Conservation (phyloP, 2,329 filamentous ascomycete species). For the Scedosporium dehoogii region DNA sequence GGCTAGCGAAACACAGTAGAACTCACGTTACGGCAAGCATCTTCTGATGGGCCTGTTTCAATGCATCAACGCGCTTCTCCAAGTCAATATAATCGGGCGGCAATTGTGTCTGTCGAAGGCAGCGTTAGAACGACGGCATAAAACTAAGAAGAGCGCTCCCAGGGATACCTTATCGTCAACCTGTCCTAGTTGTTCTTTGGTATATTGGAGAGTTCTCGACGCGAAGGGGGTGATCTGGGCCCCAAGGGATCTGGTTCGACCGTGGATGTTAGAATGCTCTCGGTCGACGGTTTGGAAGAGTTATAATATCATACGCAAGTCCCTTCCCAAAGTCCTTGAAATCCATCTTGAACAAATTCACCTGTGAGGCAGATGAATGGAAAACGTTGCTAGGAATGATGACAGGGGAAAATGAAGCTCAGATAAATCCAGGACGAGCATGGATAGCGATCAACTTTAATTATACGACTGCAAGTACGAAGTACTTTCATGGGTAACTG, state of each 20-base stretch:
- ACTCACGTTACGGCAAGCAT: conserved; percentile 86
- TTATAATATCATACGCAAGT: conserved; percentile 34
- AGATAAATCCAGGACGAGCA: too few relatives aligned
- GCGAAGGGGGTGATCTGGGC: conserved; percentile 86
- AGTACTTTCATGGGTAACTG: too few relatives aligned
- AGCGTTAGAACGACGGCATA: neutral
- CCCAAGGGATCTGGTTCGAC: conserved; percentile 44
- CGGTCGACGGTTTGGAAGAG: neutral
- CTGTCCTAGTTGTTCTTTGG: conserved; percentile 94
- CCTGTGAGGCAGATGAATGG: neutral
- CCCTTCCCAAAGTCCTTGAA: conserved; percentile 50
- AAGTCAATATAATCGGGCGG: conserved; percentile 96
- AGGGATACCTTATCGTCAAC: conserved; percentile 74
- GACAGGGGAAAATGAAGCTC: too few relatives aligned
- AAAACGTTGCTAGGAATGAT: too few relatives aligned
- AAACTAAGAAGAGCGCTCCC: neutral
- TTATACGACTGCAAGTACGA: too few relatives aligned
- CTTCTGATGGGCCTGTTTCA: conserved; percentile 95
- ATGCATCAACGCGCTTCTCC: conserved; percentile 94
- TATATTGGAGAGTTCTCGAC: conserved; percentile 89
- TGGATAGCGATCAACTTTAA: too few relatives aligned
- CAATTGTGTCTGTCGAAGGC: conserved; percentile 65
- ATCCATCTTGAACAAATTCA: conserved; percentile 32
- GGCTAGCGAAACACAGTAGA: too few relatives aligned
- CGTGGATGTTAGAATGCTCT: conserved; percentile 13